These are phyloP conservation scores for Fusarium proliferatum DNA, from an alignment of 2,329 filamentous ascomycete species.

Conservation along the genomic window DNA sequence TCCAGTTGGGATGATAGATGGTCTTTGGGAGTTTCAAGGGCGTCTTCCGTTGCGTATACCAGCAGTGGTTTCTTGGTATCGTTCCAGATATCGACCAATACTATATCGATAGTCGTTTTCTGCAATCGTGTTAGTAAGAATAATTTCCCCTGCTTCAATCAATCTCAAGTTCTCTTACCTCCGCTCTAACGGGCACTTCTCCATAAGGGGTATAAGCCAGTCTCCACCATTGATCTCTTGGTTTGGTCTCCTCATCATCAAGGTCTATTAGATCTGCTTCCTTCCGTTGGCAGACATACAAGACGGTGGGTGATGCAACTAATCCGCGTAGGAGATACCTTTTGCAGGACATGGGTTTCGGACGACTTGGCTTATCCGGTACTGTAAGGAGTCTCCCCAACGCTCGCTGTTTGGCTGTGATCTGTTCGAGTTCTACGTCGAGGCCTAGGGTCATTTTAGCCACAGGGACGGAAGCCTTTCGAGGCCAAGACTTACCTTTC, in stretches of 20 bases:
- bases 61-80: conserved; percentile 61
- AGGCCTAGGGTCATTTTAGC: conserved; percentile 46
- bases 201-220: conserved; percentile 56
- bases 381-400: conserved; percentile 54
- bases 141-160: not conserved
- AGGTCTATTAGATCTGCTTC: conserved; percentile 57
- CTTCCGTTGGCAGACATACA: conserved; percentile 62
- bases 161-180: conserved; percentile 53
- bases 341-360: conserved; percentile 55
- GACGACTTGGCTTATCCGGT: conserved; percentile 51
- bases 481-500: conserved; percentile 48
- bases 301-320: conserved; percentile 57
- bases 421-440: conserved; percentile 46
- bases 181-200: conserved; percentile 57
- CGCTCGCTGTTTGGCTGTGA: conserved; percentile 52
- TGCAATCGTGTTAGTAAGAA: conserved; percentile 44
- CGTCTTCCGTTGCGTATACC: conserved; percentile 63
- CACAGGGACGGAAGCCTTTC: not conserved
- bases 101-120: conserved; percentile 60
- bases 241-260: conserved; percentile 45
- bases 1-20: conserved; percentile 55
- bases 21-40: conserved; percentile 29
- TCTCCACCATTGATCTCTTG: conserved; percentile 67
- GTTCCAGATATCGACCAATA: conserved; percentile 59
- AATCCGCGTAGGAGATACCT: conserved; percentile 65